Evolutionary conservation across 116 monocot genomes (phyloP), one percentile per base, ranked within the genome.

Genomic region (Iris pallida): DNA sequence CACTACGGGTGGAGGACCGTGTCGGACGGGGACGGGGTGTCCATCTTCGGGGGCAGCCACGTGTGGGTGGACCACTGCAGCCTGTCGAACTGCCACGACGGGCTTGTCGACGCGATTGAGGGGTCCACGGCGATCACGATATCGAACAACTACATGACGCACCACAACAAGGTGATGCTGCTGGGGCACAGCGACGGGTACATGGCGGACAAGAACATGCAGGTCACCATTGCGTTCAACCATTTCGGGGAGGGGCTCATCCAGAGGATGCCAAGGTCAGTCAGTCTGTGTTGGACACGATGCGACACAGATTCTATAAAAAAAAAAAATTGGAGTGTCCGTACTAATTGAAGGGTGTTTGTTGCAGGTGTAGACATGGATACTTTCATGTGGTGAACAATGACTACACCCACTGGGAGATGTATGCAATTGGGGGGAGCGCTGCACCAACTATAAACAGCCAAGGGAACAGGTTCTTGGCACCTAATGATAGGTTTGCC

Each of bases 301-400:
- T 30, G n/a, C n/a, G n/a, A n/a, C 30, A 30, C 30, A n/a, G n/a
- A n/a, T n/a, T n/a, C n/a, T n/a, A n/a, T n/a, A n/a, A n/a, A n/a
- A n/a, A n/a, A n/a, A n/a, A n/a, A n/a, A n/a, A n/a, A n/a, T n/a
- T n/a, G n/a, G n/a, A n/a, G n/a, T n/a, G n/a, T n/a, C n/a, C n/a
- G n/a, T n/a, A n/a, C n/a, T n/a, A n/a, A n/a, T n/a, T n/a, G n/a
- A n/a, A n/a, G n/a, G n/a, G n/a, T n/a, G n/a, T n/a, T 30, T 30
- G 30, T 30, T 30, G 59, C 47, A 78, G 78, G 68, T 78, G 80
- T 51, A 56, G 80, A 57, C 74, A 74, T 52, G 80, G 80, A 13
- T 80, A 80, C 52, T 80, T 80, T 43, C 80, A 78, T 20, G 78
- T 78, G 78, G 78, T 77, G 71, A 77, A 77, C 65, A 77, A 77